These are phyloP conservation scores for Exophiala lecanii-corni DNA, from an alignment of 2,329 filamentous ascomycete genomes.

Conservation along the genomic window DNA sequence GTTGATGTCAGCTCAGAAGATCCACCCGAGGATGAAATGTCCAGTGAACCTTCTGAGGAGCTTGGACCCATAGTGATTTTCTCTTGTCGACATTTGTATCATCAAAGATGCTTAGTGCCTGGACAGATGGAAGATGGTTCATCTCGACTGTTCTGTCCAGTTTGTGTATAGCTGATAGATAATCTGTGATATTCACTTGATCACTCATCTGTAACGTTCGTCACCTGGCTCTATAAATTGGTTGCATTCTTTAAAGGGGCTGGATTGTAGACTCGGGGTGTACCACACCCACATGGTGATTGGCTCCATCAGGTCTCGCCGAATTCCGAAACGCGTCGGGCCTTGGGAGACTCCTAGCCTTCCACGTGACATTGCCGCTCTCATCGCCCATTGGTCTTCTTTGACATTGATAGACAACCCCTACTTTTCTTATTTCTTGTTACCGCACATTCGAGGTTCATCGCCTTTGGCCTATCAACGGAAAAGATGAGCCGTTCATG, in stretches of 20 bases:
- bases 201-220: too few relatives aligned
- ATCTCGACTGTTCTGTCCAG: conserved; percentile 14
- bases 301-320: too few relatives aligned
- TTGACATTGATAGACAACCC: not conserved
- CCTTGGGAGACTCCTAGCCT: not conserved
- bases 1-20: conserved; percentile 9
- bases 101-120: conserved; percentile 41
- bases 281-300: too few relatives aligned
- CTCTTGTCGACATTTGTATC: conserved; percentile 47
- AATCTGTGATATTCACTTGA: too few relatives aligned
- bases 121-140: conserved; percentile 20
- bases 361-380: not conserved
- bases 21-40: conserved; percentile 7
- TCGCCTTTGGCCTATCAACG: too few relatives aligned
- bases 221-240: too few relatives aligned
- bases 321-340: not conserved
- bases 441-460: too few relatives aligned
- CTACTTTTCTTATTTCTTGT: not conserved
- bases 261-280: too few relatives aligned
- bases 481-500: too few relatives aligned
- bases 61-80: conserved; percentile 41
- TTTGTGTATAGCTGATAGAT: conserved; percentile 20
- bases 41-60: conserved; percentile 2
- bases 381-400: not conserved
- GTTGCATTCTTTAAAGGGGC: too few relatives aligned